Evolutionary conservation across 768 basidiomycete species (phyloP).

Genomic region (Rhodosporidiobolus sp.): DNA sequence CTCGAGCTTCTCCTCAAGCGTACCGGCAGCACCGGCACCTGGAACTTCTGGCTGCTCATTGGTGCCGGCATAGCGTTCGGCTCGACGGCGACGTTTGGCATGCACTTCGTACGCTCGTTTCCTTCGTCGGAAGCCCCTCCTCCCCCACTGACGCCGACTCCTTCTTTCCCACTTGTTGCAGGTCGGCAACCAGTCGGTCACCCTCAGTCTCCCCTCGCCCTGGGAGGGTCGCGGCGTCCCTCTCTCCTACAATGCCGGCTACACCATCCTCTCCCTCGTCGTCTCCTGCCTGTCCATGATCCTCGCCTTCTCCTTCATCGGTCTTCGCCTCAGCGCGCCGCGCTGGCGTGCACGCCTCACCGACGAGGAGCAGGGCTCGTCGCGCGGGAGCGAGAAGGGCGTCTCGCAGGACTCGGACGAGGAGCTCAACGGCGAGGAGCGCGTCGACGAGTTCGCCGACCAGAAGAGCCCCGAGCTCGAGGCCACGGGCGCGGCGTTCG

Average conservation of each 20-base stretch:
- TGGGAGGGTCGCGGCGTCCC: conserved; percentile 20
- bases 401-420: neutral
- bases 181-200: conserved; percentile 36
- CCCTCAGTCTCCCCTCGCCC: conserved; percentile 20
- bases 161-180: neutral
- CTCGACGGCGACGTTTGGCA: conserved; percentile 36
- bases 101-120: conserved; percentile 32
- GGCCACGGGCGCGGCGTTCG: conserved; percentile 5
- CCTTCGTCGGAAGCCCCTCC: neutral
- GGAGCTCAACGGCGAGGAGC: neutral
- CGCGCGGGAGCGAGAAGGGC: neutral
- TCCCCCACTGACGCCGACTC: neutral
- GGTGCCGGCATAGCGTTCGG: conserved; percentile 35
- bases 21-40: conserved; percentile 15
- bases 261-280: conserved; percentile 34
- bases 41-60: conserved; percentile 26
- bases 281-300: conserved; percentile 33
- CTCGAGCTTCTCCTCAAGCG: conserved; percentile 33
- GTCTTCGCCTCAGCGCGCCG: conserved; percentile 22
- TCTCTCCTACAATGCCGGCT: conserved; percentile 29
- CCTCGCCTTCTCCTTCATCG: conserved; percentile 40
- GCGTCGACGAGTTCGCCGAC: neutral
- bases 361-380: conserved; percentile 10
- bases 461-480: neutral
- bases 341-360: neutral